Evolutionary conservation across 352 stramenopile species (phyloP).

Genomic region (Peronospora destructor): DNA sequence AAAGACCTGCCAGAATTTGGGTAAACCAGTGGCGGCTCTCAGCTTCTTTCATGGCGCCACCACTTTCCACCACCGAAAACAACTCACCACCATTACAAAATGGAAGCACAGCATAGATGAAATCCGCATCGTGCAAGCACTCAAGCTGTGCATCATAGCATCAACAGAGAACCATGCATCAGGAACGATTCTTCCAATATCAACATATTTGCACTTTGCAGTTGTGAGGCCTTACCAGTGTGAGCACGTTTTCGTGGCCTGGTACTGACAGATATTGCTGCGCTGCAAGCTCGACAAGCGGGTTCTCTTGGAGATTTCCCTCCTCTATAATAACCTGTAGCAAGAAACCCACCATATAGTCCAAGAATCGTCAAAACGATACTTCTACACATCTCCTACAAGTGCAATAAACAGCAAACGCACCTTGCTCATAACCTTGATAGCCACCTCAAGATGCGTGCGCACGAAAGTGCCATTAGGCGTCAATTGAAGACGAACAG

Average conservation of each 20-base stretch:
- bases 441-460: constrained; percentile 74
- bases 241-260: constrained; percentile 79
- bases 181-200: neutral
- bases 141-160: constrained; percentile 40
- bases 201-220: neutral
- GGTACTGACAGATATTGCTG: constrained; percentile 79
- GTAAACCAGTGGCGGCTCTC: constrained; percentile 82
- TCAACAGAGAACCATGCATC: neutral
- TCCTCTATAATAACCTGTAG: constrained; percentile 78
- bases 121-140: constrained; percentile 77
- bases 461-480: constrained; percentile 68
- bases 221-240: constrained; percentile 38
- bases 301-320: constrained; percentile 83
- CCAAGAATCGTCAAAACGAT: neutral
- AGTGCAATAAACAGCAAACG: neutral
- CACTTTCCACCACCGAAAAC: constrained; percentile 78
- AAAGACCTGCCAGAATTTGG: constrained; percentile 70
- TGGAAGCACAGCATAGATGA: constrained; percentile 79
- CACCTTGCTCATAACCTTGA: constrained; percentile 88
- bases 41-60: constrained; percentile 66
- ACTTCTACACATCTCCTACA: neutral
- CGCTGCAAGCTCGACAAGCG: constrained; percentile 74
- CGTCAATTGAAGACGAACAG: constrained; percentile 74
- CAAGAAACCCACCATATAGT: neutral
- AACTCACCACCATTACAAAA: constrained; percentile 83